These are phyloP conservation scores for Furcasterigmium furcatum DNA, from an alignment of 2,329 filamentous ascomycete species.

Conservation along the genomic window DNA sequence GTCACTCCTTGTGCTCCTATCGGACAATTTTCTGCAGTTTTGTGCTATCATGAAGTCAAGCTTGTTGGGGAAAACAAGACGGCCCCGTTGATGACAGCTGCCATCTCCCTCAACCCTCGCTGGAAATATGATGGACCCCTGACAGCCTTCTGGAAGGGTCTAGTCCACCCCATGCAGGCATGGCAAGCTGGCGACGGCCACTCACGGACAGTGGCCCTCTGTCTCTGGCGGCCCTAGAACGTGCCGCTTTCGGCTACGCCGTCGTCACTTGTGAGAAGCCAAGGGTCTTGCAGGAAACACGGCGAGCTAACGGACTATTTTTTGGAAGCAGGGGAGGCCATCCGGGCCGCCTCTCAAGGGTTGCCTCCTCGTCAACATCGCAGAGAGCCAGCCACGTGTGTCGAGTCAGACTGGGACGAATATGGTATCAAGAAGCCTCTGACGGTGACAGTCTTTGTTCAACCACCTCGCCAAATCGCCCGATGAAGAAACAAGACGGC, in stretches of 20 bases:
- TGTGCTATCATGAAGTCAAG: neutral
- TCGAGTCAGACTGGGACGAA: conserved; percentile 47
- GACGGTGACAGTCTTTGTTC: conserved; percentile 42
- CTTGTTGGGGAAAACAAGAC: neutral
- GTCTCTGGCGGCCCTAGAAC: neutral
- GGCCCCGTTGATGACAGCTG: neutral
- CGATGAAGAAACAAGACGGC: conserved; percentile 25
- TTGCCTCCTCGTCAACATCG: conserved; percentile 11
- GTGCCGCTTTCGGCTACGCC: neutral
- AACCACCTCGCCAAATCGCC: conserved; percentile 21
- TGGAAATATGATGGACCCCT: neutral
- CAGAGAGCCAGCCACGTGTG: conserved; percentile 43
- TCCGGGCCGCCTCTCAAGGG: neutral
- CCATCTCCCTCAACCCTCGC: neutral
- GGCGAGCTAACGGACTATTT: too few species aligned
- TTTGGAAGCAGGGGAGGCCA: neutral
- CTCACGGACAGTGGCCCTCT: too few species aligned
- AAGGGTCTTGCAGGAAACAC: too few species aligned
- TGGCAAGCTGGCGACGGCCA: too few species aligned
- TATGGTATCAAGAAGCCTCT: conserved; percentile 28
- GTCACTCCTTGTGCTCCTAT: conserved; percentile 8
- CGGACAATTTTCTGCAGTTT: conserved; percentile 7
- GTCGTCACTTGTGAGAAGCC: neutral
- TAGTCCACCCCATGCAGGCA: too few species aligned
- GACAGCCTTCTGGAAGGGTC: neutral